phyloP scores from a whole-genome alignment of 345 rosid species.

The Geranium rotundifolium region DNA sequence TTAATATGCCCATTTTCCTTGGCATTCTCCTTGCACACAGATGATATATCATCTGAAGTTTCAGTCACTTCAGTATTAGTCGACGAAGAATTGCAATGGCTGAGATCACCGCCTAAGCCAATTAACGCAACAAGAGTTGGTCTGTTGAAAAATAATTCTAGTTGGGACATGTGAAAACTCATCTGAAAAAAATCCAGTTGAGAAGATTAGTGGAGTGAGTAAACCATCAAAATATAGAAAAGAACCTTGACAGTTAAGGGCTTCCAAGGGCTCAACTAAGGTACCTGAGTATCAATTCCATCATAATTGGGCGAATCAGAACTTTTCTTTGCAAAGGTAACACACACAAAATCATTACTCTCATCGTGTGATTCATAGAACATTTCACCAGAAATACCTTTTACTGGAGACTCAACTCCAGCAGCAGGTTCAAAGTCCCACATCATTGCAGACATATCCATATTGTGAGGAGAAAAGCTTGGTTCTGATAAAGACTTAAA shows the following conservation, averaged over 20 bases:
- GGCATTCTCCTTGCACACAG: conserved; percentile 42
- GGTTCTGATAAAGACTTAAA: conserved; percentile 55
- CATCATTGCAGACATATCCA: conserved; percentile 30
- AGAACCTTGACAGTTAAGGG: background rate
- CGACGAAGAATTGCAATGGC: conserved; percentile 25
- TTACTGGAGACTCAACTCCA: conserved; percentile 46
- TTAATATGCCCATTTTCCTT: conserved; percentile 63
- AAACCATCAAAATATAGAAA: conserved; percentile 9
- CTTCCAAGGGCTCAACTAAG: conserved; percentile 13
- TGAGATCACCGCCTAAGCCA: conserved; percentile 78
- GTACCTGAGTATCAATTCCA: conserved; percentile 88
- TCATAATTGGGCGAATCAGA: conserved; percentile 72
- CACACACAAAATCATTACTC: conserved; percentile 69
- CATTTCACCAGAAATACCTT: conserved; percentile 44
- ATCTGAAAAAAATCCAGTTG: conserved; percentile 48
- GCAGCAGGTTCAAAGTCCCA: conserved; percentile 26
- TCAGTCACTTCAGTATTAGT: conserved; percentile 23
- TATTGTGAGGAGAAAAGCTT: conserved; percentile 29
- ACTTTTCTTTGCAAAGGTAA: conserved; percentile 58
- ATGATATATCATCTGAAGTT: conserved; percentile 33
- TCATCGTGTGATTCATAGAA: conserved; percentile 85
- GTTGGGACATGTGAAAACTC: conserved; percentile 88
- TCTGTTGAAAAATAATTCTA: conserved; percentile 89
- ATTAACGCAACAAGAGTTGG: conserved; percentile 93
- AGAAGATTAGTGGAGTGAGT: conserved; percentile 19